Base-by-base conservation (phyloP, 2,329 filamentous ascomycete genomes). In the Macroventuria anomochaeta region DNA sequence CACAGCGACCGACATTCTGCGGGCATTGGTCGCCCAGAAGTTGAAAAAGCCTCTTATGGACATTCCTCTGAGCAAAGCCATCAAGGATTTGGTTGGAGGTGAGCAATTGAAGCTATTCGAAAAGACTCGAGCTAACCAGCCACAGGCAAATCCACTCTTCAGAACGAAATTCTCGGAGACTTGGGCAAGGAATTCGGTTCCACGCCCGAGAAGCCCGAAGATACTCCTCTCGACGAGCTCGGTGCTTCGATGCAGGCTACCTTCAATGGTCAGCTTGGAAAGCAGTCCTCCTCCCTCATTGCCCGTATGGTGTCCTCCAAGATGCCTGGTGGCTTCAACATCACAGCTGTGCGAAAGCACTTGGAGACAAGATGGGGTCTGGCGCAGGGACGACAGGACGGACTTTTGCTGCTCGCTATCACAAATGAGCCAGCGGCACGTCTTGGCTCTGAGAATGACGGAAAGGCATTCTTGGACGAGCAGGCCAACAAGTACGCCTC, bases 301-400 rank as follows among this genome's bases (percentile, higher is more conserved):
- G 95, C 95, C 42, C 89, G 95, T 65, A 82, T 99, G 74, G 95
- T 99, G 36, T 97, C 95, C 2, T 97, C 95, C 25, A 99, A 99
- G 80, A 99, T 99, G 95, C 95, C 95, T 40, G 95, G 93, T 80
- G 95, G 95, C 58, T 99, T 99, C 85, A 99, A 97, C 76, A 97
- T 97, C 75, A 97, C 93, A 70, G 84, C 91, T 11, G 91, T 96
- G 39, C 86, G 95, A 70, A 99, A 99, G 79, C 96, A 99, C 72
- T 80, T 99, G 37, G 93, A 97, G 79, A 91, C 90, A 13, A 85
- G 91, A 76, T 99, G 93, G 92, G 95, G 95, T 50, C 81, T 99
- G 53, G 91, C 83, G 3, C 73, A 88, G 20, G 95, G 95, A 23
- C 85, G 95, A 69, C 95, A 99, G 74, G 95, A 99, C 73, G 92